phyloP scores from a whole-genome alignment of 768 basidiomycete genomes.

The Tephrocybe sp. region DNA sequence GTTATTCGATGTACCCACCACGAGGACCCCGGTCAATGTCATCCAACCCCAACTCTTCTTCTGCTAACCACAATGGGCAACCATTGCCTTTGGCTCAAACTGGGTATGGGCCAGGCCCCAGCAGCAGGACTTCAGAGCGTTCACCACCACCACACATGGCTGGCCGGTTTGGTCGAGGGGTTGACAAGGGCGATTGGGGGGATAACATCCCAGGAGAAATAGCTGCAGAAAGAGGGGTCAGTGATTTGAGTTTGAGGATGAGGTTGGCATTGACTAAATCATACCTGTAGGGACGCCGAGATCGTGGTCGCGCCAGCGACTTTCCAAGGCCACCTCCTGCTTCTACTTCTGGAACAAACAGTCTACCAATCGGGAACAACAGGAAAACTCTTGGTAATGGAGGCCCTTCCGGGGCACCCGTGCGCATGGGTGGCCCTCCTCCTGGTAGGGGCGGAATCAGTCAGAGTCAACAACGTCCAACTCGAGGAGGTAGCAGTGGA shows the following conservation, averaged over 20 bases:
- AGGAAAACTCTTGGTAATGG: constrained; percentile 14
- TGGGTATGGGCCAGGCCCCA: neutral
- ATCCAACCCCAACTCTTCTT: constrained; percentile 5
- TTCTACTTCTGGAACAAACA: constrained; percentile 33
- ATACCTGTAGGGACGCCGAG: constrained; percentile 21
- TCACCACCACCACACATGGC: constrained; percentile 20
- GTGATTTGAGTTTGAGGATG: neutral
- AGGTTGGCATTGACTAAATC: neutral
- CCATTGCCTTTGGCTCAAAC: constrained; percentile 13
- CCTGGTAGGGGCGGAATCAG: constrained; percentile 9
- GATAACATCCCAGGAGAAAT: too few relatives aligned
- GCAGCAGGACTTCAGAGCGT: constrained; percentile 12
- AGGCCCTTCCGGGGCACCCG: constrained; percentile 9
- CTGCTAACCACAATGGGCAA: constrained; percentile 1
- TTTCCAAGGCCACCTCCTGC: constrained; percentile 18
- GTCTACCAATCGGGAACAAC: constrained; percentile 35
- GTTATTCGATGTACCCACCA: constrained; percentile 22
- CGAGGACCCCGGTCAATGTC: constrained; percentile 28
- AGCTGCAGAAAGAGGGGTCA: constrained; percentile 14
- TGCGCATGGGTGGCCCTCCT: constrained; percentile 7
- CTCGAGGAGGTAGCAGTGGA: constrained; percentile 8
- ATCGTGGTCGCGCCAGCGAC: constrained; percentile 25
- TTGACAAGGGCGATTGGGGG: constrained; percentile 7
- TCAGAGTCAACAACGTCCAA: constrained; percentile 1
- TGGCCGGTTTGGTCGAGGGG: constrained; percentile 5